Evolutionary conservation across 2,329 filamentous ascomycete species (phyloP).

Genomic region (Cladosporium sp.): DNA sequence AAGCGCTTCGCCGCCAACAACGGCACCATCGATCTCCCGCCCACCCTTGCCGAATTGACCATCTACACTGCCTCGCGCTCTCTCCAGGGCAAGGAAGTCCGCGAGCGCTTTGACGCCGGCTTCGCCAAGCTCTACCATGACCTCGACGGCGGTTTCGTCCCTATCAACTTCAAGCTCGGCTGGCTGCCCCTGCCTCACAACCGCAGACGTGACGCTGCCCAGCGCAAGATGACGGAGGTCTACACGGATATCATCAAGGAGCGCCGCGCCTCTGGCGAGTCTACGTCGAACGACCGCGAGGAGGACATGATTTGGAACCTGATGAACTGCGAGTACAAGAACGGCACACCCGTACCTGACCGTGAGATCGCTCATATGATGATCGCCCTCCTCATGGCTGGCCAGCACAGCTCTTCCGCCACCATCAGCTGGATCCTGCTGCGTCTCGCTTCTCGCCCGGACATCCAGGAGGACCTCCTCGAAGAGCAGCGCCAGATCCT

Average conservation of each 20-base stretch:
- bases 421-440: constrained; percentile 81
- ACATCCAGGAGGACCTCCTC: constrained; percentile 74
- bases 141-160: constrained; percentile 82
- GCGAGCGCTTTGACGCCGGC: constrained; percentile 69
- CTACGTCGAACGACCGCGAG: constrained; percentile 29
- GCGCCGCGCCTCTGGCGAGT: constrained; percentile 52
- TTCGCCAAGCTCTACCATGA: constrained; percentile 82
- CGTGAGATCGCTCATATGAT: constrained; percentile 86
- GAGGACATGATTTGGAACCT: constrained; percentile 86
- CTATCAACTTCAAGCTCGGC: constrained; percentile 84
- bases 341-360: constrained; percentile 71
- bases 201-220: constrained; percentile 70
- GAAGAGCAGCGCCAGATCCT: constrained; percentile 71
- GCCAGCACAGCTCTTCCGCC: constrained; percentile 82
- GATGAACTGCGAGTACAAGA: constrained; percentile 80
- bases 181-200: constrained; percentile 89
- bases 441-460: constrained; percentile 67
- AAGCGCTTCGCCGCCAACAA: constrained; percentile 28
- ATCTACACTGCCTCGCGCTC: constrained; percentile 85
- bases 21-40: constrained; percentile 65
- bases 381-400: constrained; percentile 88
- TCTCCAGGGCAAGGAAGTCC: constrained; percentile 77
- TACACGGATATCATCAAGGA: constrained; percentile 78
- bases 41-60: constrained; percentile 76
- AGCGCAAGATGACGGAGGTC: constrained; percentile 70